Base-by-base conservation (phyloP, 2,329 filamentous ascomycete genomes). In the Acarospora socialis region DNA sequence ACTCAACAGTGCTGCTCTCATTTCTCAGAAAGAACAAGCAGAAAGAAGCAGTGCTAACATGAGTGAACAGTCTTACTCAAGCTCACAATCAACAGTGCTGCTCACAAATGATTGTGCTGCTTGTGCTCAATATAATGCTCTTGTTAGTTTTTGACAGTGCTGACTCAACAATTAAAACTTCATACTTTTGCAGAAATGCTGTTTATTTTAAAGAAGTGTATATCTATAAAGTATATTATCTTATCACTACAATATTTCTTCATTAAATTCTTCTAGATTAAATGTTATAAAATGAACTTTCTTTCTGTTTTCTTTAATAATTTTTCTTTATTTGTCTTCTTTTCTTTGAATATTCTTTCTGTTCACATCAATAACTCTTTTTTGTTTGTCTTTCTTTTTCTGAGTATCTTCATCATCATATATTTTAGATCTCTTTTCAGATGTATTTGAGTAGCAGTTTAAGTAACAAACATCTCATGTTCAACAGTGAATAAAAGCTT, bases 21-120 rank as follows among this genome's bases (percentile, higher is more conserved):
- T 25, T 6, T 10, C 6, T 25, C 12, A 7, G 23, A 13, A n/a
- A 25, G 23, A 5, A n/a, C n/a, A n/a, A n/a, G n/a, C n/a, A 10
- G 6, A 15, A 7, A 25, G 12, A n/a, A 25, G 23, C 23, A 25
- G 12, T 25, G 23, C 19, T 31, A 13, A 31, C 29, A 31, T 26
- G 12, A 7, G 5, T 4, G 19, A n/a, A 17, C 23, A 21, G 13
- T 21, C 13, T 13, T 31, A 16, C 16, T 31, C 28, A 10, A 16
- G 16, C 10, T 31, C 23, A 6, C 8, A 21, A 3, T 31, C 16
- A 21, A 31, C 10, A 23, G 23, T 16, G n/a, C n/a, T n/a, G n/a
- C n/a, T n/a, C n/a, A n/a, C n/a, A n/a, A n/a, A n/a, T n/a, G n/a
- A n/a, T n/a, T n/a, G n/a, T n/a, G n/a, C n/a, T n/a, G n/a, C n/a